phyloP scores from a whole-genome alignment of 306 rosid species.

The Dryas alaskensis region DNA sequence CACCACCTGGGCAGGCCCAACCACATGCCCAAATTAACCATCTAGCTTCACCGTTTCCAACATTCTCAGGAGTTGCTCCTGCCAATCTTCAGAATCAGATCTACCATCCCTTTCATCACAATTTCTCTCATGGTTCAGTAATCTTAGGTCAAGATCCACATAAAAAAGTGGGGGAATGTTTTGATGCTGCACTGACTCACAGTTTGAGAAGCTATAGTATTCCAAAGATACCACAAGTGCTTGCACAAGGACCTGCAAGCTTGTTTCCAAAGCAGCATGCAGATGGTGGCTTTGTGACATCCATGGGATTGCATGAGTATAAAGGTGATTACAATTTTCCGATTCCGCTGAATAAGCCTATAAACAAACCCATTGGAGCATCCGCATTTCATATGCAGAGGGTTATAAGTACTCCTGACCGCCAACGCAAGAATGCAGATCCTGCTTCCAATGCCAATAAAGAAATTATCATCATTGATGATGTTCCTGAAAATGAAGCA shows the following conservation, averaged over 20 bases:
- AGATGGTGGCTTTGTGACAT: constrained; percentile 26
- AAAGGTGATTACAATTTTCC: constrained; percentile 25
- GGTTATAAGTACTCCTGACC: constrained; percentile 16
- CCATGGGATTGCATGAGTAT: constrained; percentile 27
- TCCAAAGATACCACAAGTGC: constrained; percentile 14
- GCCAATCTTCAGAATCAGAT: constrained; percentile 29
- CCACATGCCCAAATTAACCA: constrained; percentile 24
- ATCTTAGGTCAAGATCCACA: constrained; percentile 30
- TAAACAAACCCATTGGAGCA: constrained; percentile 26
- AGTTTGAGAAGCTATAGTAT: constrained; percentile 20
- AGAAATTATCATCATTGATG: constrained; percentile 42
- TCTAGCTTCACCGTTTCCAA: constrained; percentile 28
- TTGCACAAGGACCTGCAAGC: constrained; percentile 22
- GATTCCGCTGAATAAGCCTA: constrained; percentile 17
- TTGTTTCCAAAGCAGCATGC: constrained; percentile 29
- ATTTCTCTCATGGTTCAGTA: constrained; percentile 28
- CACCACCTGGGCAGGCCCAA: constrained; percentile 29
- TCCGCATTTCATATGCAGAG: constrained; percentile 17
- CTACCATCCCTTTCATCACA: constrained; percentile 29
- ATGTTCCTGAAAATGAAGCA: constrained; percentile 34
- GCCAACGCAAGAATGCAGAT: constrained; percentile 26
- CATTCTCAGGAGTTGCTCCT: constrained; percentile 27
- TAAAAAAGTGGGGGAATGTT: constrained; percentile 19
- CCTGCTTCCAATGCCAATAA: constrained; percentile 20
- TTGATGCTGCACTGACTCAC: constrained; percentile 23